Conservation (phyloP, 805 yeast genomes). For the Teunomyces lycoperdinae region DNA sequence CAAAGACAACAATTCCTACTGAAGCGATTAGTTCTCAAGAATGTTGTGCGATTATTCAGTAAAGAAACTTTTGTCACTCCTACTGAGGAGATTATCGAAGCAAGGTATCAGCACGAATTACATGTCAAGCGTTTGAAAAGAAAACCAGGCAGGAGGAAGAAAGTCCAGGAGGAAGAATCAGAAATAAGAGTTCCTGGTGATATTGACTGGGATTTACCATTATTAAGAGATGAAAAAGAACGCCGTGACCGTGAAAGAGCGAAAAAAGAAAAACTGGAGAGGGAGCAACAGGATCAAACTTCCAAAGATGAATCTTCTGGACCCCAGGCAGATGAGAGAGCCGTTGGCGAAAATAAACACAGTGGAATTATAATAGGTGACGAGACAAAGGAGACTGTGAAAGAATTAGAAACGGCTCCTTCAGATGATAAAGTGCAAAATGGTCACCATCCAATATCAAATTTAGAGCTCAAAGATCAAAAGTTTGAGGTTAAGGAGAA, state of each 20-base stretch:
- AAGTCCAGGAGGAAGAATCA: conserved; percentile 29
- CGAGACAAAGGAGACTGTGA: too few species aligned
- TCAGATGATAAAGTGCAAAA: too few species aligned
- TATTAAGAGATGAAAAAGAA: conserved; percentile 24
- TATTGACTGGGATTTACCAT: conserved; percentile 23
- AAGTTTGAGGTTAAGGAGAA: too few species aligned
- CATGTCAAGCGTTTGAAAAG: conserved; percentile 36
- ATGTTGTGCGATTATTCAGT: conserved; percentile 55
- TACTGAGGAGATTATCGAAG: conserved; percentile 55
- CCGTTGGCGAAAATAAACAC: neutral
- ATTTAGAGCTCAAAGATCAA: too few species aligned
- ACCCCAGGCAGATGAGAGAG: neutral
- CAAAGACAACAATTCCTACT: conserved; percentile 72
- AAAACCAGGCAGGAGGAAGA: conserved; percentile 45
- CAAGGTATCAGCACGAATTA: conserved; percentile 38
- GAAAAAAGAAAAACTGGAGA: conserved; percentile 15
- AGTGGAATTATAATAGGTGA: too few species aligned
- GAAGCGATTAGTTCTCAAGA: conserved; percentile 56
- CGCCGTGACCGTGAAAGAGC: conserved; percentile 18
- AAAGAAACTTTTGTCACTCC: conserved; percentile 57
- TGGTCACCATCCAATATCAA: too few species aligned
- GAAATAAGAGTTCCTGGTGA: conserved; percentile 30
- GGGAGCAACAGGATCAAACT: neutral
- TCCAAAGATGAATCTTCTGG: neutral
- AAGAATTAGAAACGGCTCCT: too few species aligned